Conservation (phyloP, 2,329 filamentous ascomycete species). For the Macrophomina pseudophaseolina region DNA sequence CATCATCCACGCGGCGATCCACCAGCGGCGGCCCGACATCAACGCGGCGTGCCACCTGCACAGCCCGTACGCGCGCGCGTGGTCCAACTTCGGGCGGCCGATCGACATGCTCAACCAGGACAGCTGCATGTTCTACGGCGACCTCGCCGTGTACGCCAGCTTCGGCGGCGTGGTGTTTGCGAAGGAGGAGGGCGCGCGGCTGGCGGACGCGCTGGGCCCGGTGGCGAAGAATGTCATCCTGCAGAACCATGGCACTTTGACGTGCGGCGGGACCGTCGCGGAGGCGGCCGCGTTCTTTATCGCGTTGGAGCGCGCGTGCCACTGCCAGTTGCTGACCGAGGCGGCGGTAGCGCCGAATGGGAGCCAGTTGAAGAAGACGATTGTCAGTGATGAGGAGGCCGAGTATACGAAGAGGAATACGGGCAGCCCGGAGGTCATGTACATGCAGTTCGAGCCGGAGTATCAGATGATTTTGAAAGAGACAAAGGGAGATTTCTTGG, state of each 20-base stretch:
- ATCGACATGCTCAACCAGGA: constrained; percentile 75
- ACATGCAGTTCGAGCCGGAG: constrained; percentile 28
- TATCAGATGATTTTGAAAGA: constrained; percentile 41
- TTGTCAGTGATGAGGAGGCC: constrained; percentile 62
- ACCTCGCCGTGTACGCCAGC: constrained; percentile 66
- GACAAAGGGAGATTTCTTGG: constrained; percentile 26
- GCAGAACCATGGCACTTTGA: constrained; percentile 74
- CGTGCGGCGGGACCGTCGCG: constrained; percentile 73
- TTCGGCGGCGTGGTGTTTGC: constrained; percentile 69
- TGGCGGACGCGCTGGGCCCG: constrained; percentile 66
- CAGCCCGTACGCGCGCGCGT: constrained; percentile 68
- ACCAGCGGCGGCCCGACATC: constrained; percentile 68
- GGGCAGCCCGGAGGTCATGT: constrained; percentile 28
- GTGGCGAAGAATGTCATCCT: constrained; percentile 68
- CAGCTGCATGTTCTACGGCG: constrained; percentile 65
- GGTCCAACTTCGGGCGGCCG: constrained; percentile 66
- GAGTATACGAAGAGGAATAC: constrained; percentile 48
- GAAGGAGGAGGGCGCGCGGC: constrained; percentile 65
- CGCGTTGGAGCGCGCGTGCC: constrained; percentile 70
- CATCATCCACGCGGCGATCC: constrained; percentile 70
- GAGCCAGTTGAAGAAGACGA: constrained; percentile 52
- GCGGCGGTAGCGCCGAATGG: constrained; percentile 63
- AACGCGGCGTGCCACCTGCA: constrained; percentile 73
- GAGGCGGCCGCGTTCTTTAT: constrained; percentile 75
- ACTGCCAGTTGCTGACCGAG: constrained; percentile 70